phyloP scores from a whole-genome alignment of 2,329 filamentous ascomycete species.

The Alternaria conjuncta region DNA sequence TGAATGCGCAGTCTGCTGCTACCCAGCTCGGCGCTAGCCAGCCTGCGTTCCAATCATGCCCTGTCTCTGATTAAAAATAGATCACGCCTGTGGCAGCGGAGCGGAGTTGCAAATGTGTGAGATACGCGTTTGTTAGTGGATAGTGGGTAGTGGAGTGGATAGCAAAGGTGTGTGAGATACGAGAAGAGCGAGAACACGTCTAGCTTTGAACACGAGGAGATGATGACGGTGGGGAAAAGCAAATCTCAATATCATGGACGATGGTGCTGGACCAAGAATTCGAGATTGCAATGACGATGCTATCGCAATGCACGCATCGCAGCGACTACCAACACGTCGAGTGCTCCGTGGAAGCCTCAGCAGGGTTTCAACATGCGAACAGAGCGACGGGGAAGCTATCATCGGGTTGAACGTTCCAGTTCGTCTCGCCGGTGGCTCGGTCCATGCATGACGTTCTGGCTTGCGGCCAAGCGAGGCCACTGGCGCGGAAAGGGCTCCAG shows the following conservation, averaged over 20 bases:
- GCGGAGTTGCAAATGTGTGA: neutral
- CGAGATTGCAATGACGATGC: neutral
- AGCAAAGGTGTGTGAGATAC: neutral
- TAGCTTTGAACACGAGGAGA: neutral
- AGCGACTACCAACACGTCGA: neutral
- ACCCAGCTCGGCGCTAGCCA: too few relatives aligned
- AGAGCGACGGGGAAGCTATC: neutral
- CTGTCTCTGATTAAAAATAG: too few relatives aligned
- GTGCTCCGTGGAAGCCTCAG: neutral
- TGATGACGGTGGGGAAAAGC: neutral
- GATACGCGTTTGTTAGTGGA: neutral
- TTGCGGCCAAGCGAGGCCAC: neutral
- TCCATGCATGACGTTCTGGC: conserved; percentile 21
- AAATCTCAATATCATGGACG: neutral
- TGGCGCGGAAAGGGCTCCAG: neutral
- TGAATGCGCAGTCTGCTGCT: neutral
- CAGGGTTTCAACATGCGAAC: neutral
- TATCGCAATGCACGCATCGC: neutral
- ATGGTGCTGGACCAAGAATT: neutral
- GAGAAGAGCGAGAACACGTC: neutral
- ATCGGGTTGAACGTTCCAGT: neutral
- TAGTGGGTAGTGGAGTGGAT: neutral
- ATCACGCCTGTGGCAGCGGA: neutral
- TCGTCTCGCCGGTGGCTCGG: neutral
- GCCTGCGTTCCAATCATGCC: too few relatives aligned